A percentile compares a stretch with the other conserved stretches of the same genome.
Conservation (phyloP, 2,329 filamentous ascomycete genomes). For the Nigrospora oryzae region DNA sequence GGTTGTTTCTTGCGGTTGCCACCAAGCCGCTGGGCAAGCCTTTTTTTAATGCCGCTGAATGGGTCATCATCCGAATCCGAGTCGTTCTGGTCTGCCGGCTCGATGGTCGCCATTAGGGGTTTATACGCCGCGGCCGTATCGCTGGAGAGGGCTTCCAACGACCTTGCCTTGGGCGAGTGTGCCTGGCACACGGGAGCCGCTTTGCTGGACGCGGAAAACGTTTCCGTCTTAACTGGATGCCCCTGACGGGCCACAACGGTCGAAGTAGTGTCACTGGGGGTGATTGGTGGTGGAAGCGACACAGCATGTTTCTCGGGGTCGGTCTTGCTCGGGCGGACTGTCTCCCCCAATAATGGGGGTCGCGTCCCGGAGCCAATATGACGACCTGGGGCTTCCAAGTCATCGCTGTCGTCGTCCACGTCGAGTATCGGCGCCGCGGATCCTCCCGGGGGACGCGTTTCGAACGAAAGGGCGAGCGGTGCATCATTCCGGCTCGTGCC, state of each 20-base stretch:
- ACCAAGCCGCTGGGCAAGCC: not conserved
- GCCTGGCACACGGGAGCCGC: too few relatives aligned
- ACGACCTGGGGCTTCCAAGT: not conserved
- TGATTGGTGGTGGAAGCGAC: not conserved
- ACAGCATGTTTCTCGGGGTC: not conserved
- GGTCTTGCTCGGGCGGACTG: not conserved
- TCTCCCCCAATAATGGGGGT: not conserved
- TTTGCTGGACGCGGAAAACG: too few relatives aligned
- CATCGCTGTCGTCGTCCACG: constrained; percentile 1
- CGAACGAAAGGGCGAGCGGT: too few relatives aligned
- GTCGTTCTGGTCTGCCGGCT: too few relatives aligned
- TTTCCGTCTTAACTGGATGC: not conserved
- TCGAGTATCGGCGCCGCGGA: not conserved
- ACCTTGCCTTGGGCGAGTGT: too few relatives aligned
- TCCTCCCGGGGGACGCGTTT: too few relatives aligned
- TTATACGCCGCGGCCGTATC: too few relatives aligned
- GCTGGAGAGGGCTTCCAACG: too few relatives aligned
- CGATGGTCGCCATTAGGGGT: too few relatives aligned
- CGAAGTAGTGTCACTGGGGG: not conserved
- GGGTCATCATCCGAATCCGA: not conserved
- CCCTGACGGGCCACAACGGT: not conserved
- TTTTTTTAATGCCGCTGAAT: not conserved
- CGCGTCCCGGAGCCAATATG: not conserved
- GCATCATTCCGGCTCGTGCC: too few relatives aligned
- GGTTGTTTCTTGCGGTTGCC: not conserved